Conservation (phyloP, 1,284 basidiomycete genomes). For the Heterobasidion irregulare region DNA sequence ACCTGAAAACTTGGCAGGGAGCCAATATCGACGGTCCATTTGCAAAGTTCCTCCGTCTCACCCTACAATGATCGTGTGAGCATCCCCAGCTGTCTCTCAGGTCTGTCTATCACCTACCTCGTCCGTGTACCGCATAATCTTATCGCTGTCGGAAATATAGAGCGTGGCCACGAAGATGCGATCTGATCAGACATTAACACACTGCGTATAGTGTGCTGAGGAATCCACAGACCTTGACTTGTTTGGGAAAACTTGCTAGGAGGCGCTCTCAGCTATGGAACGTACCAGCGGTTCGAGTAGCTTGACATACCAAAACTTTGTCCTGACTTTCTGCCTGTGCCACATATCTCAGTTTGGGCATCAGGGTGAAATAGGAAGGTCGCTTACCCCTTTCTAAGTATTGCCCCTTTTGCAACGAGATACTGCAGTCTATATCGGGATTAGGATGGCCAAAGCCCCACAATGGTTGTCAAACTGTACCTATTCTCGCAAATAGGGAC, state of each 20-base stretch:
- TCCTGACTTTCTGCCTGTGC: slow-evolving; percentile 62
- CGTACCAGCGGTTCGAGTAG: no score
- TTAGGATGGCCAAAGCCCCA: slow-evolving; percentile 14
- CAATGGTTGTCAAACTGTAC: slow-evolving; percentile 24
- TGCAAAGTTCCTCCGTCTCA: slow-evolving; percentile 67
- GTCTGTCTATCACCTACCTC: slow-evolving; percentile 33
- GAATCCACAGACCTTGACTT: slow-evolving; percentile 40
- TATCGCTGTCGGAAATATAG: slow-evolving; percentile 66
- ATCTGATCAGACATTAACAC: slow-evolving; percentile 33
- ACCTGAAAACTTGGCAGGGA: slow-evolving; percentile 57
- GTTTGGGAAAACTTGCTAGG: slow-evolving; percentile 67
- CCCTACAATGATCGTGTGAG: slow-evolving; percentile 27
- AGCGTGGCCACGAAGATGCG: slow-evolving; percentile 69
- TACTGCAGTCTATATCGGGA: slow-evolving; percentile 56
- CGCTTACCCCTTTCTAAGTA: slow-evolving; percentile 68
- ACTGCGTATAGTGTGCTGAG: background rate
- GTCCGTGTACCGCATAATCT: slow-evolving; percentile 72
- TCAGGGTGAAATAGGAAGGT: background rate
- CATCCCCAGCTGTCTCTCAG: slow-evolving; percentile 4
- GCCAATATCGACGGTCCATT: slow-evolving; percentile 78
- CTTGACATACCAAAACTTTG: slow-evolving; percentile 60
- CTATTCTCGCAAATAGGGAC: slow-evolving; percentile 75
- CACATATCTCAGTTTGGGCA: slow-evolving; percentile 7
- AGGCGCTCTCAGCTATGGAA: slow-evolving; percentile 5
- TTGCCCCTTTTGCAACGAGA: slow-evolving; percentile 75